These are phyloP conservation scores for Endoconidiophora polonica DNA, from an alignment of 2,329 filamentous ascomycete species.

Conservation along the genomic window DNA sequence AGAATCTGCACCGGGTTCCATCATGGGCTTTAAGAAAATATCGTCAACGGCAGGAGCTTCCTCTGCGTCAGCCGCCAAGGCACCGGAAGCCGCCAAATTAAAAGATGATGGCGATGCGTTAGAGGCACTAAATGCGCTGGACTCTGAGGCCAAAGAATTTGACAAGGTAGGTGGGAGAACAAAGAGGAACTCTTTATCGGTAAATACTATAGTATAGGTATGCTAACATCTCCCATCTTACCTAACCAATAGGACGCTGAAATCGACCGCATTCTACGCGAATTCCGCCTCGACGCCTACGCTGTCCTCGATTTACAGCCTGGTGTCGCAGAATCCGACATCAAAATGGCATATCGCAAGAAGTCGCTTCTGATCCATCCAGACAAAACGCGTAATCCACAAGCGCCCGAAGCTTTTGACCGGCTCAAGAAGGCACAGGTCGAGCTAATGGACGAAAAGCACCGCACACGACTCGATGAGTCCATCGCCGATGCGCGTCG, in stretches of 20 bases:
- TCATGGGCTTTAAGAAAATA: constrained; percentile 13
- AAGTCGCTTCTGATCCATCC: constrained; percentile 99
- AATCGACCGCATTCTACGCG: constrained; percentile 82
- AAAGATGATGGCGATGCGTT: constrained; percentile 34
- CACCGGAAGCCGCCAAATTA: constrained; percentile 3
- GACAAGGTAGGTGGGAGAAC: constrained; percentile 46
- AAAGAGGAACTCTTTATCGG: too few relatives aligned
- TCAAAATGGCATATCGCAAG: constrained; percentile 84
- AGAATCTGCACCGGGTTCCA: not conserved
- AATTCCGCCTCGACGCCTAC: constrained; percentile 69
- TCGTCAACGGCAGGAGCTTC: constrained; percentile 21
- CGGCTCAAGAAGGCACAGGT: constrained; percentile 88
- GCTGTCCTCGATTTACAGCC: constrained; percentile 91
- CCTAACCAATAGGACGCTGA: constrained; percentile 55
- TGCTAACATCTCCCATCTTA: not conserved
- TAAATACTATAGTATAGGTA: constrained; percentile 4
- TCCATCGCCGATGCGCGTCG: constrained; percentile 91
- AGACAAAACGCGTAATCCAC: constrained; percentile 86
- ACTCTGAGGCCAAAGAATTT: constrained; percentile 76
- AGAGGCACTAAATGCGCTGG: constrained; percentile 65
- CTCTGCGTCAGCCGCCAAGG: constrained; percentile 23
- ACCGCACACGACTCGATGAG: constrained; percentile 74
- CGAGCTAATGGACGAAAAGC: constrained; percentile 84
- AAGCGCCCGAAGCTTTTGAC: constrained; percentile 89
- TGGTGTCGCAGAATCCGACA: constrained; percentile 87